Percentiles rank a stretch among this genome's conserved stretches.
Evolutionary conservation across 2,329 filamentous ascomycete genomes (phyloP).

Genomic region (Talaromyces sp.): DNA sequence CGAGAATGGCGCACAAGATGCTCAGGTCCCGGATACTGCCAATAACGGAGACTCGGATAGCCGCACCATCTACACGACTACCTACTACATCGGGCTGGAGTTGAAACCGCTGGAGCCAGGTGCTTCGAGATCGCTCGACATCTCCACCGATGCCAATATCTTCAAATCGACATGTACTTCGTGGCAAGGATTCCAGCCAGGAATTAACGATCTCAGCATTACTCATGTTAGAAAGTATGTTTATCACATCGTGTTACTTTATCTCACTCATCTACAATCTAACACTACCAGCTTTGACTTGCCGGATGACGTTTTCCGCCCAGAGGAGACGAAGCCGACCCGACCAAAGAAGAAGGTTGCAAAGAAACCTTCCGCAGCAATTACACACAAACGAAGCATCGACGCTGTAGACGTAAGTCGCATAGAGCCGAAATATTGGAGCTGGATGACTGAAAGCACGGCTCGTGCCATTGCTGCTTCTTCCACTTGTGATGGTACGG

Average conservation of each 20-base stretch:
- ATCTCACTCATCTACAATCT: slow-evolving; percentile 8
- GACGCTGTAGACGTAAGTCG: slow-evolving; percentile 40
- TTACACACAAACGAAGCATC: slow-evolving; percentile 34
- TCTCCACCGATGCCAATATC: slow-evolving; percentile 70
- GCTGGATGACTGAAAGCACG: slow-evolving; percentile 17
- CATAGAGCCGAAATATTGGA: slow-evolving; percentile 19
- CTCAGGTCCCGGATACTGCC: slow-evolving; percentile 33
- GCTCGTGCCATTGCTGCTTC: slow-evolving; percentile 15
- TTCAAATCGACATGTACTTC: slow-evolving; percentile 78
- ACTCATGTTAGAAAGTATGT: slow-evolving; percentile 81
- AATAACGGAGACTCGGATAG: slow-evolving; percentile 29
- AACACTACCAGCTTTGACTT: slow-evolving; percentile 64
- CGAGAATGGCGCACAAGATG: slow-evolving; percentile 38
- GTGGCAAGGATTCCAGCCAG: slow-evolving; percentile 69
- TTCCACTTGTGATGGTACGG: slow-evolving; percentile 8
- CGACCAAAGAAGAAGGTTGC: slow-evolving; percentile 52
- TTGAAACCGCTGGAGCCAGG: slow-evolving; percentile 66
- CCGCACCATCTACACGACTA: slow-evolving; percentile 72
- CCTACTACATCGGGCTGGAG: slow-evolving; percentile 88
- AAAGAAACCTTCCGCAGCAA: slow-evolving; percentile 28
- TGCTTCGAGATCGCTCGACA: slow-evolving; percentile 46
- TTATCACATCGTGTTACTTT: neutral
- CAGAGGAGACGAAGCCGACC: slow-evolving; percentile 66
- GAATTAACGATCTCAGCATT: slow-evolving; percentile 73
- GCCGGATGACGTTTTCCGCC: slow-evolving; percentile 79